Base-by-base conservation (phyloP, 345 rosid species). In the Gossypium ekmanianum region DNA sequence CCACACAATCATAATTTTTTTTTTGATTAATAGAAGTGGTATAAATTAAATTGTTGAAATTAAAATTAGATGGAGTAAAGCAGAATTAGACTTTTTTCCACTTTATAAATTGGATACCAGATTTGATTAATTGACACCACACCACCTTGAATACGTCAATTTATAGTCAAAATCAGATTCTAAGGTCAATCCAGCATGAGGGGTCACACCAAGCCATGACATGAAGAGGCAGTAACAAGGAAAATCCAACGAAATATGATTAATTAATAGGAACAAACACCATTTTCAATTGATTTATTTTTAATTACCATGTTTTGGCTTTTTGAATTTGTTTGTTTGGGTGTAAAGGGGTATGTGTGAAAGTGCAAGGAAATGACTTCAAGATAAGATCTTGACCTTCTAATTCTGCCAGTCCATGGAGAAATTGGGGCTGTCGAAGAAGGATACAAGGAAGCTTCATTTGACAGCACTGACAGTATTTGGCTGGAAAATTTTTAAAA, bases 321-420 rank as follows among this genome's bases (percentile, higher is more conserved):
- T 51, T 51, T 29, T 29, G 8, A 24, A 14, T 26, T 16, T 24
- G 13, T 29, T 29, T 48, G 13, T 9, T 24, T 50, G 58, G 44
- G 7, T 9, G 7, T 50, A 16, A 61, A 61, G 59, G 8, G 61
- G 48, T 18, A 34, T 34, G 77, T 29, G 18, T 62, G 83, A 76
- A 80, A 76, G 62, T 77, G 45, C 83, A 68, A 61, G 75, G 83
- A 80, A 67, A 62, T 61, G 77, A 20, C 29, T 41, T 16, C 7
- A 11, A 6, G 75, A 56, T 71, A 71, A 45, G 70, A 58, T 45
- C 47, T 71, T 71, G 73, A 79, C 81, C 50, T 24, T 68, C 7
- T 47, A 6, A 11, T 39, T 10, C 1, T 43, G 69, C 18, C 51
- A 67, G 22, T 45, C 18, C 11, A 64, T 64, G 26, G 69, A n/a